Evolutionary conservation across 2,329 filamentous ascomycete species (phyloP), one percentile per base, ranked within the genome.

Genomic region (Xylaria sp.): DNA sequence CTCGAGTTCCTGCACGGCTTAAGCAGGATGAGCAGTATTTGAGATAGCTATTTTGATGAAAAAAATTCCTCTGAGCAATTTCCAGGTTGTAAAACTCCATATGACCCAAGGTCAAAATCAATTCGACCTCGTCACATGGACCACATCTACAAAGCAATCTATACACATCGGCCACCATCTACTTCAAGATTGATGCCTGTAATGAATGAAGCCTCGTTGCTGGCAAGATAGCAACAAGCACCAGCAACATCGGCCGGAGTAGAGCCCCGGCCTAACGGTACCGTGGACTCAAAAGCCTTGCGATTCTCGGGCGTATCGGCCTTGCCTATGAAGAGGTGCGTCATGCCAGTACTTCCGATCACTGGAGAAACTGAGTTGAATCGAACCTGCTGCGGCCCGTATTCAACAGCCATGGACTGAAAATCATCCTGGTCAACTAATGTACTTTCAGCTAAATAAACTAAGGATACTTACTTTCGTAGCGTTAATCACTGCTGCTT

Each of bases 291-390:
- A 70, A 89, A 87, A 1, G 81, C 83, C 68, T 85, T 83, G 53
- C 87, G 81, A 70, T 89, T 89, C 74, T 90, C 88, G 0, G 86
- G 84, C 0, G 89, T 92, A 63, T 90, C 87, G 15, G 88, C 83
- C 71, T 90, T 88, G 2, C 88, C 88, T 0, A 88, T 82, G 72
- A 91, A 91, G 3, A 82, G 67, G 71, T 82, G 80, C 1, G 81
- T 83, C 82, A 93, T 83, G 2, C 88, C 89, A 0, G 91, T 93
- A 17, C 84, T 87, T 1, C 88, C 89, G 0, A 93, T 83, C 0
- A 93, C 85, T 0, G 91, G 91, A 56, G 89, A 92, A 15, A 94
- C 88, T 1, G 87, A 86, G 71, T 93, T 93, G 74, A 94, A 90
- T 0, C 91, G 87, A 71, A 94, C 92, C 72, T 92, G 86, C 63